Evolutionary conservation across 306 rosid genomes (phyloP).

Genomic region (Myrica gale): DNA sequence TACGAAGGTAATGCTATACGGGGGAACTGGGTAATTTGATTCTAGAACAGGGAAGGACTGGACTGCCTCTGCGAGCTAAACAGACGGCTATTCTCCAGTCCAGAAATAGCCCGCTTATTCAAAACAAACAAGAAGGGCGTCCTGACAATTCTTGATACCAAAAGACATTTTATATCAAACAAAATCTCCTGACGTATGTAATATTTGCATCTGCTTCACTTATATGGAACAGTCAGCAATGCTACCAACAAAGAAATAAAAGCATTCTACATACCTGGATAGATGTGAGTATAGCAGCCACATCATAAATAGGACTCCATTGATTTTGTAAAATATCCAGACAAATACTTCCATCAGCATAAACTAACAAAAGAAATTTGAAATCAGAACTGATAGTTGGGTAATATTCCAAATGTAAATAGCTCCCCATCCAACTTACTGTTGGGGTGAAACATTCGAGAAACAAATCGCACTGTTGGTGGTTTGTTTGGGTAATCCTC

Average conservation of each 20-base stretch:
- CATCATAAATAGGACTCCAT: slow-evolving; percentile 69
- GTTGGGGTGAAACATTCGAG: slow-evolving; percentile 91
- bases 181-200: neutral
- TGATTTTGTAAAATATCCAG: slow-evolving; percentile 61
- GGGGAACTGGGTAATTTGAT: too few species aligned
- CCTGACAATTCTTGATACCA: too few species aligned
- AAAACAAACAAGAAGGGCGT: too few species aligned
- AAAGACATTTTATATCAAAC: neutral
- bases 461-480: slow-evolving; percentile 84
- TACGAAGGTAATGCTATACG: too few species aligned
- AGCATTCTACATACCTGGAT: slow-evolving; percentile 43
- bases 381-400: slow-evolving; percentile 12
- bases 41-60: too few species aligned
- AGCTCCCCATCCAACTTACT: slow-evolving; percentile 53
- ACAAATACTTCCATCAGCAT: slow-evolving; percentile 66
- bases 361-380: slow-evolving; percentile 39
- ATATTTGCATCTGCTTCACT: neutral
- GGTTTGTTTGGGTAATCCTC: slow-evolving; percentile 97
- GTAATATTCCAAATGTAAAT: neutral
- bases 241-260: neutral
- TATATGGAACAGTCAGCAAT: slow-evolving; percentile 10
- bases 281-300: slow-evolving; percentile 63
- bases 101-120: too few species aligned
- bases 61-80: too few species aligned
- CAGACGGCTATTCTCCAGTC: too few species aligned